phyloP scores from a whole-genome alignment of 257 asterid genomes.

The Capsicum chinense region DNA sequence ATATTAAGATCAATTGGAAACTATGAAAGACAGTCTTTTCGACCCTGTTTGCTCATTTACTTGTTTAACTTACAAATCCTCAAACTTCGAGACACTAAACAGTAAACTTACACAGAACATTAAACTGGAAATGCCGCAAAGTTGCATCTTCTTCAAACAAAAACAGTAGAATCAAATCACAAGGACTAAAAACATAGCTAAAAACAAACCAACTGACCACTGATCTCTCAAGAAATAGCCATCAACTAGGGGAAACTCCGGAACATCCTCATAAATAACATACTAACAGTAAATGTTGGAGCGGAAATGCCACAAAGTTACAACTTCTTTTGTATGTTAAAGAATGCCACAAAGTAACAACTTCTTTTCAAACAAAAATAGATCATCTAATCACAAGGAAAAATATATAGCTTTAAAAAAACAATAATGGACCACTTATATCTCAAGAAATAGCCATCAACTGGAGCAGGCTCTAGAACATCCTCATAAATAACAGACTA shows the following conservation, averaged over 20 bases:
- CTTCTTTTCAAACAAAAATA: no score
- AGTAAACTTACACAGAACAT: not conserved
- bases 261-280: constrained; percentile 56
- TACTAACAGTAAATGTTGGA: constrained; percentile 23
- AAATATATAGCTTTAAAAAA: no score
- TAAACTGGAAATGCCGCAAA: not conserved
- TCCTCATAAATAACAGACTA: no score
- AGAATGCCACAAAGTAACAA: no score
- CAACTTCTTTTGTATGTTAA: not conserved
- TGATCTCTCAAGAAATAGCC: constrained; percentile 45
- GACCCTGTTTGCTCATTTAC: not conserved
- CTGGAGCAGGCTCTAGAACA: no score
- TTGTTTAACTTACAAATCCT: constrained; percentile 13
- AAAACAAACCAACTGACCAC: constrained; percentile 34
- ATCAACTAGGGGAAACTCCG: constrained; percentile 54
- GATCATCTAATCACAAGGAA: no score
- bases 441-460: no score
- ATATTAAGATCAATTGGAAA: not conserved
- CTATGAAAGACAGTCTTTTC: not conserved
- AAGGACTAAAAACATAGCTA: not conserved
- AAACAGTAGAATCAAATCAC: constrained; percentile 11
- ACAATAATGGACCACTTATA: no score
- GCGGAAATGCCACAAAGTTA: constrained; percentile 4
- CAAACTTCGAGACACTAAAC: not conserved
- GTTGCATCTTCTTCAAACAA: not conserved